Evolutionary conservation across 345 rosid species (phyloP), one percentile per base, ranked within the genome.

Genomic region (Acer yangbiense): DNA sequence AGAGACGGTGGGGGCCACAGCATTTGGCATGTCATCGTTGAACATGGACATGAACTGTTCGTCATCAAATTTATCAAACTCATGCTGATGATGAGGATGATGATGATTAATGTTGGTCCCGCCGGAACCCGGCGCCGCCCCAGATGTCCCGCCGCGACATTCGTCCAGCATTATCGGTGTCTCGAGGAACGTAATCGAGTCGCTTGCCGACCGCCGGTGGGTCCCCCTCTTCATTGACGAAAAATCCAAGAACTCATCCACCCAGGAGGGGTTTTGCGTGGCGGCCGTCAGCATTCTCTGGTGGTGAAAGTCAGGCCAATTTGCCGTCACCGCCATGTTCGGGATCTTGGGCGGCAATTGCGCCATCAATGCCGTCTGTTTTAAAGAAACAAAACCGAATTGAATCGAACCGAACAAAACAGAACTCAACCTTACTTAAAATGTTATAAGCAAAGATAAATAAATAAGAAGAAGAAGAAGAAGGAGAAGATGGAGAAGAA

Each of bases 271-370:
- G 87, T 84, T 83, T 73, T 87, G 86, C 65, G 77, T 68, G 25
- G 80, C 76, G 78, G 82, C 72, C 6, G 82, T 48, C 11, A 87
- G 79, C 35, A 85, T 41, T 43, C 79, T 87, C 64, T 89, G 91
- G 72, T 85, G 87, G n/a, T 85, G 50, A 68, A 90, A 87, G 48
- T 90, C 97, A 5, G 94, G 90, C 98, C 98, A 94, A 82, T 82
- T 84, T 6, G 93, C 82, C 25, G 85, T 48, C 88, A 89, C 82
- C 25, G 85, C 54, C 88, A 89, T 82, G 85, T 82, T 91, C 3
- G 97, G 98, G 87, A 93, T 89, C 83, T 95, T 95, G 3, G 98
- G 98, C 66, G 98, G 98, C 79, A 95, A 83, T 76, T 95, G 98
- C 72, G 98, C 97, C 98, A 93, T 60, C 12, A 21, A 54, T 16